Base-by-base conservation (phyloP, 148 eudicot genomes). In the Persicaria tinctoria region DNA sequence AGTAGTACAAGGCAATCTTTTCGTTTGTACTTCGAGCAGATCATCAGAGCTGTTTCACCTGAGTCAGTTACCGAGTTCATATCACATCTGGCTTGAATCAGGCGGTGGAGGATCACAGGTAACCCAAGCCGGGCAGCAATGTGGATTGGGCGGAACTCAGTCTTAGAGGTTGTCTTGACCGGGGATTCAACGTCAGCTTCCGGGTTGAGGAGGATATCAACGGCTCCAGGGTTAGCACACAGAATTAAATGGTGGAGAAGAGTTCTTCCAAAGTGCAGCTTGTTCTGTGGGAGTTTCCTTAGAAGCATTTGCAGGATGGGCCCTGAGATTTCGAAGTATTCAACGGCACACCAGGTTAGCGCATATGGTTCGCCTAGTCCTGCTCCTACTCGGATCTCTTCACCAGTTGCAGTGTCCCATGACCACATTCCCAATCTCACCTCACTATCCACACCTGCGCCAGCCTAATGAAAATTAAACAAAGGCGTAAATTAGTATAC, bases 231-330 rank as follows among this genome's bases (percentile, higher is more conserved):
- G 56, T 84, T 89, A 66, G 80, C 78, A 51, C 98, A 94, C n/a
- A 94, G 93, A 59, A 94, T 84, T 79, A 97, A 95, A 74, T 91
- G 95, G 79, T 94, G 98, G 60, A 91, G 87, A 72, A 90, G 91
- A 17, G 85, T 88, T 83, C 98, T 85, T 76, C 97, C 97, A 0
- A 55, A 53, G 79, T 88, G 93, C 56, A 73, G 76, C 12, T 77
- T 68, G 69, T 87, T 75, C 3, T 80, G 82, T 41, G 91, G 73
- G 59, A 78, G 57, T 8, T 76, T 75, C 18, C 81, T 82, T 44
- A 91, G 86, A 68, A 91, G 93, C 88, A 85, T 82, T 48, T 77
- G 80, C 71, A 93, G 83, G 74, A 93, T 91, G 8, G 89, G 14
- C 9, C 98, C 98, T 23, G 79, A 86, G 48, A 78, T 70, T 78